phyloP scores from a whole-genome alignment of 805 yeast species.

The Cyberlindnera euphorbiae region DNA sequence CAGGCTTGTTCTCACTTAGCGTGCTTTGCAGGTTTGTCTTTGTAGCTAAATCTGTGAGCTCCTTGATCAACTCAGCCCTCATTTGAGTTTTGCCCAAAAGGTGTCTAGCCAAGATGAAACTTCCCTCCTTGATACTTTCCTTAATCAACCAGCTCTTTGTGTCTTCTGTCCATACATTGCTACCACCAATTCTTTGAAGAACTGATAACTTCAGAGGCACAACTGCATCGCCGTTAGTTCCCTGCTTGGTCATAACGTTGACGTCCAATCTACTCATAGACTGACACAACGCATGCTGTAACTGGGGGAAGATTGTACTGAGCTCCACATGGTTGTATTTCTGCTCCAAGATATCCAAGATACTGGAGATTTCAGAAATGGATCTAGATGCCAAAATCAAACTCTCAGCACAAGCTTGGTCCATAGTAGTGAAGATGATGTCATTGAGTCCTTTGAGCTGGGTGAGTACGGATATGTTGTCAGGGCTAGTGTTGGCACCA shows the following conservation, averaged over 20 bases:
- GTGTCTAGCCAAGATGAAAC: constrained; percentile 8
- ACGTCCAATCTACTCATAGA: background rate
- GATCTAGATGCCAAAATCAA: constrained; percentile 4
- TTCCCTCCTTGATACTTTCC: constrained; percentile 3
- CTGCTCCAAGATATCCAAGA: constrained; percentile 11
- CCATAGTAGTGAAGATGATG: constrained; percentile 9
- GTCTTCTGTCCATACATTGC: constrained; percentile 4
- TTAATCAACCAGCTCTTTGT: constrained; percentile 2
- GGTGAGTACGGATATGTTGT: background rate
- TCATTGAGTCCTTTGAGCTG: constrained; percentile 9
- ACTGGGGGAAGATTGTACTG: background rate
- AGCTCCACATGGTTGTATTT: constrained; percentile 1
- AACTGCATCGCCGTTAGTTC: background rate
- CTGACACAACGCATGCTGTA: constrained; percentile 1
- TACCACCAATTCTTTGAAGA: constrained; percentile 4
- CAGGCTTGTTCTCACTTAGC: constrained; percentile 1
- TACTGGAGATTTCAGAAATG: constrained; percentile 8
- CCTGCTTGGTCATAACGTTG: background rate
- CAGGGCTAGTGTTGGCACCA: background rate
- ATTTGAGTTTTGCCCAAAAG: constrained; percentile 1
- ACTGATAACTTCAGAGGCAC: constrained; percentile 6
- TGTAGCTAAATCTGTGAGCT: background rate
- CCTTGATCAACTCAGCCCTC: background rate
- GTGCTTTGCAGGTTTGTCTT: background rate
- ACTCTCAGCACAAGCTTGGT: background rate